Percentiles rank a stretch among this genome's conserved stretches.
phyloP scores from a whole-genome alignment of 23 red algal genomes.

The Gracilaria gracilis region DNA sequence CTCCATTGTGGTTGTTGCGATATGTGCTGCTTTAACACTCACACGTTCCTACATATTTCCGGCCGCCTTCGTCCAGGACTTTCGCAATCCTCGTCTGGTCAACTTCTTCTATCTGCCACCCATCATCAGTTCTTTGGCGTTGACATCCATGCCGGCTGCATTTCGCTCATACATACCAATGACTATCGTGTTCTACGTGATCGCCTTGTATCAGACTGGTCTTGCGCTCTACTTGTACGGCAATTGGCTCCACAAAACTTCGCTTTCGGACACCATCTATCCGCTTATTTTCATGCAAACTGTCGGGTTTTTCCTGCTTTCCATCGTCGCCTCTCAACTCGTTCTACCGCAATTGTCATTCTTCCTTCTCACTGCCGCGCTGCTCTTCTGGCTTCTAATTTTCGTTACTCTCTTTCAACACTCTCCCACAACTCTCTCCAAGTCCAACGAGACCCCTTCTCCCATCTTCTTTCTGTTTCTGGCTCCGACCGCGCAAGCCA shows the following conservation, averaged over 20 bases:
- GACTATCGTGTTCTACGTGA: not conserved
- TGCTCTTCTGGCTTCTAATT: slow-evolving; percentile 45
- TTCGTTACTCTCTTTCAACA: slow-evolving; percentile 54
- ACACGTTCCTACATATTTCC: slow-evolving; percentile 20
- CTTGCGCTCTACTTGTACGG: slow-evolving; percentile 27
- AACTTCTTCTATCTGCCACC: slow-evolving; percentile 51
- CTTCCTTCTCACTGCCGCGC: slow-evolving; percentile 12
- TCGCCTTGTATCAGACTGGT: not conserved
- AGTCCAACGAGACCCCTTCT: slow-evolving; percentile 13
- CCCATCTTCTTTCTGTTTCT: slow-evolving; percentile 58
- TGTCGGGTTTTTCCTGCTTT: slow-evolving; percentile 46
- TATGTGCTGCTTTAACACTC: not conserved
- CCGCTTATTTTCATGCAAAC: slow-evolving; percentile 61
- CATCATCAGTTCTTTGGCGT: not conserved
- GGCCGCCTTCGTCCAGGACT: slow-evolving; percentile 18
- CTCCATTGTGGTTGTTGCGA: not conserved
- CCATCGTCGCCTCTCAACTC: slow-evolving; percentile 28
- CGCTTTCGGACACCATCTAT: slow-evolving; percentile 21
- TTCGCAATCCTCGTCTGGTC: slow-evolving; percentile 23
- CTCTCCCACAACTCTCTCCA: not conserved
- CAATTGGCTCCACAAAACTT: slow-evolving; percentile 13
- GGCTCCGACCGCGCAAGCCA: slow-evolving; percentile 42
- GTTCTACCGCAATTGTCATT: slow-evolving; percentile 4
- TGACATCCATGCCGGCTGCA: not conserved
- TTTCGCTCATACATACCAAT: slow-evolving; percentile 5